A percentile compares a stretch with the other conserved stretches of the same genome.
Conservation (phyloP, 179 eudicot genomes). For the Dionaea muscipula region DNA sequence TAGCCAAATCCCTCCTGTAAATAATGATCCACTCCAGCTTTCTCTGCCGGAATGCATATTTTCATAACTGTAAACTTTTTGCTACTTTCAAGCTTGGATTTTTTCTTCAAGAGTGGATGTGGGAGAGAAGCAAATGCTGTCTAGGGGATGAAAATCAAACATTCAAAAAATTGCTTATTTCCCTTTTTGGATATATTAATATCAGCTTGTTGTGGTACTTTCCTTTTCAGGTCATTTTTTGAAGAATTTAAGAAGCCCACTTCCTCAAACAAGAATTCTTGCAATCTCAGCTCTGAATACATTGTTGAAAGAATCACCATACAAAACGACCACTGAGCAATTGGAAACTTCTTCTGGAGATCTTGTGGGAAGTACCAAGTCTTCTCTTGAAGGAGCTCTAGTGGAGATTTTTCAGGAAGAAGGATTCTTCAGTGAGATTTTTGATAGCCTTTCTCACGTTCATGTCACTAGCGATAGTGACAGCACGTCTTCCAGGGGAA, state of each 20-base stretch:
- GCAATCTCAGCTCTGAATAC: constrained; percentile 97
- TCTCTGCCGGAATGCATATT: no score
- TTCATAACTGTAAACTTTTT: no score
- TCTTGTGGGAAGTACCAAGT: constrained; percentile 31
- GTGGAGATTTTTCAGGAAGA: constrained; percentile 73
- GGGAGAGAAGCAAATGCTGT: neutral
- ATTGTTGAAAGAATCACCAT: constrained; percentile 82
- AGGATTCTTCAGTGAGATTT: constrained; percentile 75
- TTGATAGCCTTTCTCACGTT: constrained; percentile 86
- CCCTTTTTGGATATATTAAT: no score
- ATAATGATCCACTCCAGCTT: no score
- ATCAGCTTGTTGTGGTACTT: constrained; percentile 3
- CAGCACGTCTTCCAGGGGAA: constrained; percentile 52
- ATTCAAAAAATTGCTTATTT: no score
- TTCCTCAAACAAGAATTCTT: constrained; percentile 92
- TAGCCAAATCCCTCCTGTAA: no score
- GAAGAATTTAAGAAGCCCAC: constrained; percentile 80
- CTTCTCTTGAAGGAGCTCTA: constrained; percentile 77
- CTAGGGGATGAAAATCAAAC: no score
- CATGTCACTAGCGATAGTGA: constrained; percentile 75
- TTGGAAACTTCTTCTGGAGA: constrained; percentile 19
- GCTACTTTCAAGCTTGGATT: no score
- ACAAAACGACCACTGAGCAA: constrained; percentile 46
- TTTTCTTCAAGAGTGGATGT: neutral
- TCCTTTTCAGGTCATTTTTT: constrained; percentile 97